Evolutionary conservation across 1,139 yeast genomes (phyloP).

Genomic region (Suhomyces yuchorum): DNA sequence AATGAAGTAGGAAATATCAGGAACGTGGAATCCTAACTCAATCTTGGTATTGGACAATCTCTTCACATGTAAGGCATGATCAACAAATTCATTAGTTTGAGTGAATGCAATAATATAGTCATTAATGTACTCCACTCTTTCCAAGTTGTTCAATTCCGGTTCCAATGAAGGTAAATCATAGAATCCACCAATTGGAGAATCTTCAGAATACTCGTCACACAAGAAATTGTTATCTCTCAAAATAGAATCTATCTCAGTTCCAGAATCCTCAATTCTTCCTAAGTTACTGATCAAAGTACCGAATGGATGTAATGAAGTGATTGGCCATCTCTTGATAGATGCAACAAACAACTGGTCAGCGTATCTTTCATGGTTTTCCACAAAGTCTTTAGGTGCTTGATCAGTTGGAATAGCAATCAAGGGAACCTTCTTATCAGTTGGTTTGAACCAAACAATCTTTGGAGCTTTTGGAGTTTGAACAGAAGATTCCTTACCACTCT

Average conservation of each 20-base stretch:
- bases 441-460: conserved; percentile 98
- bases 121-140: conserved; percentile 59
- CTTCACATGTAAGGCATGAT: conserved; percentile 79
- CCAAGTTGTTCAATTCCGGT: conserved; percentile 34
- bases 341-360: conserved; percentile 87
- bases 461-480: conserved; percentile 65
- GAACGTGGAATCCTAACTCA: conserved; percentile 77
- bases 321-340: conserved; percentile 97
- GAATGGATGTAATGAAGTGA: conserved; percentile 95
- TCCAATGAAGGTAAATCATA: conserved; percentile 44
- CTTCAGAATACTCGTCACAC: conserved; percentile 77
- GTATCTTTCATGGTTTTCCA: conserved; percentile 85
- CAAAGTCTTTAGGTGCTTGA: conserved; percentile 95
- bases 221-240: conserved; percentile 90
- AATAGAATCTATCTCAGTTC: conserved; percentile 85
- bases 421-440: conserved; percentile 96
- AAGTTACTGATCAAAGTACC: conserved; percentile 89
- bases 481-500: conserved; percentile 51
- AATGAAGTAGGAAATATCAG: conserved; percentile 74
- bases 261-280: conserved; percentile 76
- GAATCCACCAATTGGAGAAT: conserved; percentile 27
- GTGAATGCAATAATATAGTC: conserved; percentile 71
- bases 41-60: conserved; percentile 58
- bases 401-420: conserved; percentile 97
- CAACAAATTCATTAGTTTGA: conserved; percentile 62